These are phyloP conservation scores for Xylariaceae sp. DNA, from an alignment of 2,329 filamentous ascomycete species.

Conservation along the genomic window DNA sequence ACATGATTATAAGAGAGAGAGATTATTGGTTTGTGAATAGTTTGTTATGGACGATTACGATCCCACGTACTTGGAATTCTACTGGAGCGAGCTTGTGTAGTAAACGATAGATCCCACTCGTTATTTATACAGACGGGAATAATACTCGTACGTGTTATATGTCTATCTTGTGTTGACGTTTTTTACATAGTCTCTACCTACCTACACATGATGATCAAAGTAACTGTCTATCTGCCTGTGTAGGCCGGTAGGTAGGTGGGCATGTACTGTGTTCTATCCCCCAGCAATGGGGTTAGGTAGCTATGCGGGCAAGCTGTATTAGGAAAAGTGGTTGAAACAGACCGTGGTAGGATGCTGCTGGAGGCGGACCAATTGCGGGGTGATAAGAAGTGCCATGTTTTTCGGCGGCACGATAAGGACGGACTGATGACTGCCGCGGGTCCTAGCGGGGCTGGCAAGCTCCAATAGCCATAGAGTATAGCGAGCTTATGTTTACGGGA, in stretches of 20 bases:
- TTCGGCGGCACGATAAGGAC: not conserved
- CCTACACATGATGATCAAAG: too few species aligned
- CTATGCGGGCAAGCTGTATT: not conserved
- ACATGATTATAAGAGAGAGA: not conserved
- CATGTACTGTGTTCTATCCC: too few species aligned
- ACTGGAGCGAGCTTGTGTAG: not conserved
- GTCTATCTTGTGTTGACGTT: not conserved
- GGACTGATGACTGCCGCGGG: not conserved
- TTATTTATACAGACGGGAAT: not conserved
- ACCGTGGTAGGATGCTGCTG: too few species aligned
- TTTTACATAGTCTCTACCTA: not conserved
- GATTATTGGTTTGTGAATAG: not conserved
- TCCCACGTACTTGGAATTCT: not conserved
- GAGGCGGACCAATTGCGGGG: conserved; percentile 11
- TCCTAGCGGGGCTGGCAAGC: not conserved
- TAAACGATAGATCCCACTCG: not conserved
- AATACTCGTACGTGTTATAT: too few species aligned
- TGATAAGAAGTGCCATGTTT: not conserved
- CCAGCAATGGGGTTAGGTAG: not conserved
- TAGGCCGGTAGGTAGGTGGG: too few species aligned
- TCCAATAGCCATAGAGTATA: not conserved
- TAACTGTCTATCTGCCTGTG: too few species aligned
- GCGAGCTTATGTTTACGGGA: not conserved
- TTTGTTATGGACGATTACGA: not conserved
- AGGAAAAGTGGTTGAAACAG: conserved; percentile 18